These are phyloP conservation scores for Termitomyces sp. DNA, from an alignment of 768 basidiomycete genomes.

Conservation along the genomic window DNA sequence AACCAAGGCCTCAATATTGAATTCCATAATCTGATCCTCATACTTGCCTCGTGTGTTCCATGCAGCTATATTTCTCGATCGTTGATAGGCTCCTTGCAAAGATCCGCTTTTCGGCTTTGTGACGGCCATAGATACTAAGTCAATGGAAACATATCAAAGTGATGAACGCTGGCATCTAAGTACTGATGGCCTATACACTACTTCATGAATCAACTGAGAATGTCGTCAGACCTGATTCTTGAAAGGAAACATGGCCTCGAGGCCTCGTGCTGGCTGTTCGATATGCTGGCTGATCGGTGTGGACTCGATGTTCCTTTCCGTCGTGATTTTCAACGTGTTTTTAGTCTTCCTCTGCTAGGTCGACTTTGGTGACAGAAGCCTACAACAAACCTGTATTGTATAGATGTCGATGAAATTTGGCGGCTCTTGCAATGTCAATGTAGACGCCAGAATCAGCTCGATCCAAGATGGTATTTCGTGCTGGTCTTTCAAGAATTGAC, in stretches of 20 bases:
- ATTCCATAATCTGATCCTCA: background rate
- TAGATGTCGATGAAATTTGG: no score
- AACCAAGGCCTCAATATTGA: background rate
- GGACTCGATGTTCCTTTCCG: background rate
- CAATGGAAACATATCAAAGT: background rate
- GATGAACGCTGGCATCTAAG: background rate
- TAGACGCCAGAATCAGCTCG: background rate
- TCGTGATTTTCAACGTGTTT: background rate
- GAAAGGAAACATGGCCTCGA: background rate
- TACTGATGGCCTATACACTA: background rate
- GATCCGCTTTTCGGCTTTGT: background rate
- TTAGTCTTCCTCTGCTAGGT: background rate
- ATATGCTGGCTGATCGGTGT: background rate
- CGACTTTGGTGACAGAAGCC: background rate
- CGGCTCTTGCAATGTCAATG: no score
- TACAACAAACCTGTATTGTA: background rate
- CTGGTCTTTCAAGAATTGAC: no score
- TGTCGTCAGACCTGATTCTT: background rate
- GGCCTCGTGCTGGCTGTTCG: background rate
- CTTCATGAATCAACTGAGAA: background rate
- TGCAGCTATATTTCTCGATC: background rate
- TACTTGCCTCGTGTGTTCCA: background rate
- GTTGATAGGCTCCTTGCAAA: background rate
- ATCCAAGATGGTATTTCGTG: background rate
- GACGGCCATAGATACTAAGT: background rate